A percentile compares a stretch with the other conserved stretches of the same genome.
Conservation (phyloP, 2,329 filamentous ascomycete genomes). For the Neofusicoccum sp. region DNA sequence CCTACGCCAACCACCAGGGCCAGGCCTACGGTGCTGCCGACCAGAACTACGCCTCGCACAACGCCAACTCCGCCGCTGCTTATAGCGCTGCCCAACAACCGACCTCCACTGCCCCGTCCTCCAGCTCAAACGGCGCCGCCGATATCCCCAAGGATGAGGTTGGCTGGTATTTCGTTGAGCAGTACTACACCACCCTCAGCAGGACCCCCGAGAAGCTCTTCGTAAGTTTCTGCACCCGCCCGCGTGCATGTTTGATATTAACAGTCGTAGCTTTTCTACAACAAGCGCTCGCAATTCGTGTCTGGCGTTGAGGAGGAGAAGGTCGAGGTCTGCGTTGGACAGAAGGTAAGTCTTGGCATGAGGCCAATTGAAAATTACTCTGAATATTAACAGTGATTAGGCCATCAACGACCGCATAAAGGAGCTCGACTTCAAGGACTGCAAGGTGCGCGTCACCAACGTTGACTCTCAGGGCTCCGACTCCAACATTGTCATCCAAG, state of each 20-base stretch:
- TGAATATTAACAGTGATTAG: constrained; percentile 49
- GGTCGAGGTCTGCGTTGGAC: constrained; percentile 81
- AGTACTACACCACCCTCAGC: constrained; percentile 98
- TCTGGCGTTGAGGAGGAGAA: constrained; percentile 90
- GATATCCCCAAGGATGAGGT: constrained; percentile 84
- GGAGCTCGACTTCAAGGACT: constrained; percentile 90
- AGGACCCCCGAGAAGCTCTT: constrained; percentile 92
- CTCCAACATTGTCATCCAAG: constrained; percentile 94
- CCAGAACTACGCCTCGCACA: constrained; percentile 34
- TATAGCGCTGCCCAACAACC: constrained; percentile 36
- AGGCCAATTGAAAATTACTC: background rate
- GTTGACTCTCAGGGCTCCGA: constrained; percentile 94
- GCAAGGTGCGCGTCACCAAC: constrained; percentile 97
- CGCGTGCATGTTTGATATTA: constrained; percentile 25
- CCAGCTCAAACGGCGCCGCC: constrained; percentile 25
- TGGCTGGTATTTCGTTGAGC: constrained; percentile 99
- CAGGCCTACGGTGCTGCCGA: constrained; percentile 44
- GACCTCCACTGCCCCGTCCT: constrained; percentile 24
- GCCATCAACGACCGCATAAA: constrained; percentile 94
- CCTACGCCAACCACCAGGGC: constrained; percentile 44
- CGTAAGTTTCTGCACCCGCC: constrained; percentile 40
- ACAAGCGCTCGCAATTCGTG: constrained; percentile 93
- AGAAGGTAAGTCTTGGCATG: constrained; percentile 66
- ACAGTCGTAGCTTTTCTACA: constrained; percentile 73
- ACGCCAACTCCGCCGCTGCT: constrained; percentile 21